Evolutionary conservation across 1,284 basidiomycete species (phyloP), one percentile per base, ranked within the genome.

Genomic region (Naganishia albida): DNA sequence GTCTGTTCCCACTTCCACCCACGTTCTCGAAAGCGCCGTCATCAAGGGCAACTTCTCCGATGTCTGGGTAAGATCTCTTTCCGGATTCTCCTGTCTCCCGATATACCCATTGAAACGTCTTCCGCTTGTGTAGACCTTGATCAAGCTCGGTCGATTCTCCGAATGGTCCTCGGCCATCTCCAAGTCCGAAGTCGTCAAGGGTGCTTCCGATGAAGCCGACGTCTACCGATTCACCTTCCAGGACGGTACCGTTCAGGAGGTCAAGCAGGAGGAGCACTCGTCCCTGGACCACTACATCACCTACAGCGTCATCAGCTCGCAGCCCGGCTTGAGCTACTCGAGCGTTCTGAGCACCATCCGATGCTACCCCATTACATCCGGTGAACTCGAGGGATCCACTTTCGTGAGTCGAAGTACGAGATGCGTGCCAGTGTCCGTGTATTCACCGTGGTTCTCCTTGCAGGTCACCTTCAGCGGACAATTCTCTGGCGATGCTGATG

Each of bases 181-280:
- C 30, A 66, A 53, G 34, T 67, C 66, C 43, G 56, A 65, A 26
- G 34, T 55, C 42, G 68, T 68, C 67, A 68, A 68, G 64, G 67
- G 64, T 20, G 43, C 43, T 26, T 62, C 56, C 42, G 67, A 68
- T 23, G 67, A 68, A 55, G 55, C 67, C 59, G 67, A 68, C 38
- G 39, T 68, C 49, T 64, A 62, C 64, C 48, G 34, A 43, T 68
- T 65, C 57, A 65, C 63, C 23, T 68, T 65, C 60, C 50, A 73
- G 70, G 72, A 71, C 49, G 68, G 71, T 25, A 69, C 68, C 23
- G 60, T 57, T 23, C 67, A 63, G 46, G 62, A 69, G 16, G 65
- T 75, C 71, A 76, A 75, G 72, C 71, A 72, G 66, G 75, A 76
- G 65, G 75, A 73, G 63, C 70, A 72, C 70, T 69, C 66, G 20